Conservation (phyloP, 2,329 filamentous ascomycete species). For the Clarireedia hainanense region DNA sequence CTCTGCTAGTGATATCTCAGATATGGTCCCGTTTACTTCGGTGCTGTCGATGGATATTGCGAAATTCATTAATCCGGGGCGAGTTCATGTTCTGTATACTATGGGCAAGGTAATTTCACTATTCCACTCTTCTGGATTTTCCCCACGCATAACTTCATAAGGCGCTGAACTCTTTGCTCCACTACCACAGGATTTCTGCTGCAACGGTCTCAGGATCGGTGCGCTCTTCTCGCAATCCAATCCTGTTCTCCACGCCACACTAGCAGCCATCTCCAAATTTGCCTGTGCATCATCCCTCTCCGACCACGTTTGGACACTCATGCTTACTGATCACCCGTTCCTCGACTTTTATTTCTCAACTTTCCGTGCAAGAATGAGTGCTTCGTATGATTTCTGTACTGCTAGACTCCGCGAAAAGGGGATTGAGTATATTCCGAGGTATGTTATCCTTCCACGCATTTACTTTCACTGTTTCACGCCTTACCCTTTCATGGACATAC, state of each 20-base stretch:
- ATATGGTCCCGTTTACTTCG: conserved; percentile 39
- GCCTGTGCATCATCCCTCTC: conserved; percentile 13
- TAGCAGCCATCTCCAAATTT: conserved; percentile 10
- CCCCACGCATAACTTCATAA: background rate
- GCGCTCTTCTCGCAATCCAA: conserved; percentile 20
- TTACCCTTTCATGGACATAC: too few relatives aligned
- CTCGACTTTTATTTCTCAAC: conserved; percentile 8
- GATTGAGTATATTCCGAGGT: conserved; percentile 8
- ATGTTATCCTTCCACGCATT: background rate
- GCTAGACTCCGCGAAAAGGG: conserved; percentile 1
- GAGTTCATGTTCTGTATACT: conserved; percentile 34
- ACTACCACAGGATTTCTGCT: conserved; percentile 33
- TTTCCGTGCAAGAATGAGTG: conserved; percentile 1
- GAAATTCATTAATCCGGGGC: conserved; percentile 37
- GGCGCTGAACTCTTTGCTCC: too few relatives aligned
- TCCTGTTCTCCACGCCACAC: conserved; percentile 4
- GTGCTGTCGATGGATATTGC: conserved; percentile 37
- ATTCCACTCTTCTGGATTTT: rapidly evolving
- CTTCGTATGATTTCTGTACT: conserved; percentile 9
- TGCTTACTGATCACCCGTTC: conserved; percentile 10
- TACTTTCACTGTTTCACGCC: background rate
- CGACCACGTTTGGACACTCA: conserved; percentile 9
- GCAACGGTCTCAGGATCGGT: conserved; percentile 36
- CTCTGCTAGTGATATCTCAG: conserved; percentile 24
- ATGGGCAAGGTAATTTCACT: conserved; percentile 14